Conservation (phyloP, 2,329 filamentous ascomycete species). For the Pseudogymnoascus sp. region DNA sequence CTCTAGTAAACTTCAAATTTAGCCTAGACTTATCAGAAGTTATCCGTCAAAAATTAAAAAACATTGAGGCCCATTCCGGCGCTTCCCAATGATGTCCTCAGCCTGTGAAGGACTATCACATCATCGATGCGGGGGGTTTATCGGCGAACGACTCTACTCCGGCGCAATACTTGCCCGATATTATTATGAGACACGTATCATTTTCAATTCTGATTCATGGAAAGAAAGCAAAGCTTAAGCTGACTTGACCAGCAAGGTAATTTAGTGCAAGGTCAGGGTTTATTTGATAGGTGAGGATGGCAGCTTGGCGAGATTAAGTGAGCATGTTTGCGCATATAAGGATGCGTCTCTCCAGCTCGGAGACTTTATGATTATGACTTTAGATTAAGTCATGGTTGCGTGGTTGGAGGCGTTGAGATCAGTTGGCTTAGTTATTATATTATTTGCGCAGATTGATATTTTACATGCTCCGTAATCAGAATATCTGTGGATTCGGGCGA, state of each 20-base stretch:
- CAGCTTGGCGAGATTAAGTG: not conserved
- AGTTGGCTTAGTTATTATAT: not conserved
- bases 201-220: not conserved
- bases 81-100: not conserved
- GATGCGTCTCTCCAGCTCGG: not conserved
- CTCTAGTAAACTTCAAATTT: not conserved
- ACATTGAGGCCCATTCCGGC: not conserved
- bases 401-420: not conserved
- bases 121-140: not conserved
- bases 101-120: not conserved
- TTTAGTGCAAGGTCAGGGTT: not conserved
- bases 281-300: not conserved
- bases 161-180: not conserved
- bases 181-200: not conserved
- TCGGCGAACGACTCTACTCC: not conserved
- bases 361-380: not conserved
- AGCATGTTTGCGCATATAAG: conserved; percentile 1
- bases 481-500: not conserved
- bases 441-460: not conserved
- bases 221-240: not conserved
- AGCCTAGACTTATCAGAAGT: not conserved
- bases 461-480: not conserved
- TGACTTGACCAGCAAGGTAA: not conserved
- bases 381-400: not conserved
- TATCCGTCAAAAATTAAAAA: not conserved